These are phyloP conservation scores for Candida ficus DNA, from an alignment of 805 yeast genomes.

Conservation along the genomic window DNA sequence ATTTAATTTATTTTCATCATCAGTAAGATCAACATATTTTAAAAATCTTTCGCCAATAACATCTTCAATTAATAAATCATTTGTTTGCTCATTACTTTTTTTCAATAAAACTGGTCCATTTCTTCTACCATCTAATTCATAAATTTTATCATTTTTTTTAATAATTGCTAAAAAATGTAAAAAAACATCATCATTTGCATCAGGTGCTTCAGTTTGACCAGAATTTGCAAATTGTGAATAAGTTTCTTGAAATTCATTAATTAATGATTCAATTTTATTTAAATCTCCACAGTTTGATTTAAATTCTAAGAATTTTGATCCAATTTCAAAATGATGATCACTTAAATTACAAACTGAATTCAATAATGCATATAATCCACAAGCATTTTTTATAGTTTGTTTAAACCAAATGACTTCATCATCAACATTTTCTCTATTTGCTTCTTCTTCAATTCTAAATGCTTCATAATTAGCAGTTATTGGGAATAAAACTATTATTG, in stretches of 20 bases:
- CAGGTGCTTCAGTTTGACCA: slow-evolving; percentile 57
- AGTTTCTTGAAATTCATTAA: slow-evolving; percentile 41
- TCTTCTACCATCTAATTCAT: slow-evolving; percentile 88
- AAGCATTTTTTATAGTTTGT: slow-evolving; percentile 82
- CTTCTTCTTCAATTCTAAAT: slow-evolving; percentile 39
- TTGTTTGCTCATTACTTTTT: slow-evolving; percentile 22
- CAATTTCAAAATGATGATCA: slow-evolving; percentile 19
- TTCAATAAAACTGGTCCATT: slow-evolving; percentile 68
- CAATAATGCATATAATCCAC: slow-evolving; percentile 86
- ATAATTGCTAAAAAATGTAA: slow-evolving; percentile 78
- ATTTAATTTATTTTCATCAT: slow-evolving; percentile 51
- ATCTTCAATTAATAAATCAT: slow-evolving; percentile 50
- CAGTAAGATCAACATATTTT: slow-evolving; percentile 60
- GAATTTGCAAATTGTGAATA: slow-evolving; percentile 36
- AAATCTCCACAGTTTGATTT: slow-evolving; percentile 14
- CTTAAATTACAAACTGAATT: slow-evolving; percentile 50
- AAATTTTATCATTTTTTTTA: slow-evolving; percentile 52
- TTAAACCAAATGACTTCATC: slow-evolving; percentile 62
- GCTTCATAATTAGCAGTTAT: slow-evolving; percentile 57
- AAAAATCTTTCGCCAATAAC: slow-evolving; percentile 51
- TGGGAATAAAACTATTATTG: slow-evolving; percentile 80
- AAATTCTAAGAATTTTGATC: slow-evolving; percentile 16
- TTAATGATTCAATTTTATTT: slow-evolving; percentile 28
- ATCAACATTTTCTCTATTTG: slow-evolving; percentile 8
- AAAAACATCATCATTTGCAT: slow-evolving; percentile 46